Percentiles rank a stretch among this genome's conserved stretches.
phyloP scores from a whole-genome alignment of 805 yeast genomes.

The Hanseniaspora lindneri region DNA sequence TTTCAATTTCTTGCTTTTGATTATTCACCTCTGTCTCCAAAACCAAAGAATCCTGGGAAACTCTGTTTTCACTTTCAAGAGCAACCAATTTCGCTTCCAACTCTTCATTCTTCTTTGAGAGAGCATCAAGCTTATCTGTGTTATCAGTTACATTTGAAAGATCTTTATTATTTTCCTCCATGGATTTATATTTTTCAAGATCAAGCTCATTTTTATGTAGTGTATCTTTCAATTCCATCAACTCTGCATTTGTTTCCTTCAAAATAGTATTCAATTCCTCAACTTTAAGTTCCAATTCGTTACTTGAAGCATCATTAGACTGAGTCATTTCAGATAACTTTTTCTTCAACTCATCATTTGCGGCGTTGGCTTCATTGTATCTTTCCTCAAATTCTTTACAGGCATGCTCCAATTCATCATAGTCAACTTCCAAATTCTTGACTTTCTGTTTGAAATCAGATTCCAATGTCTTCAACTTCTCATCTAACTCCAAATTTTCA shows the following conservation, averaged over 20 bases:
- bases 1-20: neutral
- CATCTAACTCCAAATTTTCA: slow-evolving; percentile 21
- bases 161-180: neutral
- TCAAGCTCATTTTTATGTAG: neutral
- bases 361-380: slow-evolving; percentile 15
- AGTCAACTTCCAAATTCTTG: slow-evolving; percentile 11
- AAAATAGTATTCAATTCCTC: too few relatives aligned
- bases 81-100: neutral
- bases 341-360: slow-evolving; percentile 18
- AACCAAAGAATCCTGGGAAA: neutral
- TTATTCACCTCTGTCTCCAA: neutral
- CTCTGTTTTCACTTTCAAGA: neutral
- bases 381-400: slow-evolving; percentile 32
- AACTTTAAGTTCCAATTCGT: neutral
- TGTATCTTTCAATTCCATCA: neutral
- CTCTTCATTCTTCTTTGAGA: neutral
- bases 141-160: neutral
- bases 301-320: neutral
- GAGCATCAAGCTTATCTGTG: neutral
- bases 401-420: slow-evolving; percentile 24
- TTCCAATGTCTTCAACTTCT: slow-evolving; percentile 20
- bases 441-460: slow-evolving; percentile 19
- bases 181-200: neutral
- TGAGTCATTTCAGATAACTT: slow-evolving; percentile 19
- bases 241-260: neutral